Evolutionary conservation across 192 early-diverging fungal genomes (phyloP), one percentile per base, ranked within the genome.

Genomic region (Dissophora ornata): DNA sequence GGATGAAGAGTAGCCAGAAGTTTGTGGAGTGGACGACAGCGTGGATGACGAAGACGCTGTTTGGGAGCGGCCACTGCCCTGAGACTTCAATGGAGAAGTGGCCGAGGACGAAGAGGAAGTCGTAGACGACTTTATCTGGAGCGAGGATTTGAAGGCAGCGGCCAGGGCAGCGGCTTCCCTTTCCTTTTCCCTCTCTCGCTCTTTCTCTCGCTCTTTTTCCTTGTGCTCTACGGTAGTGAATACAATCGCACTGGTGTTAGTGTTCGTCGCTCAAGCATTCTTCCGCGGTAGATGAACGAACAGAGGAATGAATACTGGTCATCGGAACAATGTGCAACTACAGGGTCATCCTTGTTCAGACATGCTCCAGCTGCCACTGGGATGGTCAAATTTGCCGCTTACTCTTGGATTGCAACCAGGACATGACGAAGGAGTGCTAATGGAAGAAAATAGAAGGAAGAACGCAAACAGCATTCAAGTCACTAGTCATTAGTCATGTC

Each of bases 21-120:
- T 53, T 3, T 64, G 57, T 19, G 65, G 57, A 10, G 64, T 84
- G 82, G 62, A 80, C 80, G 79, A 84, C 82, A 75, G 81, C 13
- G 62, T 59, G 6, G 73, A 77, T 28, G 73, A 77, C 18, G 73
- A 62, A 22, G 73, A 77, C 5, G 63, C 29, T 1, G 58, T 51
- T 49, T 77, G 73, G 3, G 73, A 67, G 59, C 67, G 73, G 13
- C 73, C 73, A 30, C 57, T 77, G 36, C 57, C 71, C 49, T 66
- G 55, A 16, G 51, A 28, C 32, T 45, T 67, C 41, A 57, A 44
- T 26, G 58, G 51, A 4, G 73, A 56, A 29, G 63, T 25, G 28
- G 52, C 46, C 59, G 65, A 67, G 45, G 65, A 33, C 2, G 56
- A 47, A 19, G 63, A 46, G 34, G 66, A 9, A 21, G 64, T 10